Conservation (phyloP, 176 grass and related monocot species). For the Alopecurus myosuroides region DNA sequence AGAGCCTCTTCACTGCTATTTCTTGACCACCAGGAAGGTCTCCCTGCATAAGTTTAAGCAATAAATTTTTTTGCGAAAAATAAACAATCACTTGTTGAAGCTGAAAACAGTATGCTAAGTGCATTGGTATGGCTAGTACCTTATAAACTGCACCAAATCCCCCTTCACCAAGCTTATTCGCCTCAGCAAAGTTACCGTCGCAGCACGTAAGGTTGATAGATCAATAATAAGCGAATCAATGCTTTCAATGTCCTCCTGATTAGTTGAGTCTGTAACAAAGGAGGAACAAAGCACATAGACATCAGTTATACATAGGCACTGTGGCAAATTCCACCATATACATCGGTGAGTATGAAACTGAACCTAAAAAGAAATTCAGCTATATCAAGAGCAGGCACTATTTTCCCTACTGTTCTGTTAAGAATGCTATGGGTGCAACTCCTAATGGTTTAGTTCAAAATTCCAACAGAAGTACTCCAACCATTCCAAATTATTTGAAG, state of each 20-base stretch:
- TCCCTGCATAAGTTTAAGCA: conserved; percentile 2
- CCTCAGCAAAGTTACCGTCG: conserved; percentile 56
- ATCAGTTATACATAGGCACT: neutral
- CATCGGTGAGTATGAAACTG: neutral
- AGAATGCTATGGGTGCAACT: neutral
- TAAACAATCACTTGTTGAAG: neutral
- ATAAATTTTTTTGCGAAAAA: neutral
- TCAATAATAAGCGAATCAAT: conserved; percentile 44
- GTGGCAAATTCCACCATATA: neutral
- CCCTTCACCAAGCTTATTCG: too few species aligned
- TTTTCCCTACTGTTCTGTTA: neutral
- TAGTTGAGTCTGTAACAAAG: conserved; percentile 43
- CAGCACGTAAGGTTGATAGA: conserved; percentile 32
- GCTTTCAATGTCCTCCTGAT: conserved; percentile 12
- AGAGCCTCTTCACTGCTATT: conserved; percentile 14
- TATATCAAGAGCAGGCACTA: neutral
- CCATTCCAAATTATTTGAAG: too few species aligned
- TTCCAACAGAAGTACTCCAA: neutral
- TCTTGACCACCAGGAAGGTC: neutral
- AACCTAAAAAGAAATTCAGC: neutral
- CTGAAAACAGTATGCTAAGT: neutral
- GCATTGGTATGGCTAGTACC: too few species aligned
- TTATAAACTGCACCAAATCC: too few species aligned
- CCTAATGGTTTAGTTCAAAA: neutral
- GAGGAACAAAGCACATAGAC: neutral